Evolutionary conservation across 163 green algal species (phyloP), one percentile per base, ranked within the genome.

Genomic region (Scenedesmus sp.): DNA sequence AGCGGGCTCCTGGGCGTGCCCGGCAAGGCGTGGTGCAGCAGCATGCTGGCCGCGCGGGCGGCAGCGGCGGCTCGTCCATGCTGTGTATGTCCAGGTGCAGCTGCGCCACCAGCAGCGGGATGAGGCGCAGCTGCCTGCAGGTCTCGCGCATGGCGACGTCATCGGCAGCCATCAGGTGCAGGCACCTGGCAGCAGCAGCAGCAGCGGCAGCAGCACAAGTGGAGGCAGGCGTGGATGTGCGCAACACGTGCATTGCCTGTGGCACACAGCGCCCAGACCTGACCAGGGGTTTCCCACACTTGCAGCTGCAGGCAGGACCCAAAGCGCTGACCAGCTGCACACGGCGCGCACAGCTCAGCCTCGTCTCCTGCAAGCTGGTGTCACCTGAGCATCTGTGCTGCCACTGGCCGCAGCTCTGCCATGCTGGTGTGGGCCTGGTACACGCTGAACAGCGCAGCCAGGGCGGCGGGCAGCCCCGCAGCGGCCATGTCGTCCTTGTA

Each of bases 331-430:
- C 51, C 51, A n/a, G n/a, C n/a, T 61, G 51, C 51, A 61, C n/a
- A n/a, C n/a, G 51, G 24, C 24, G 51, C 12, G 51, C 51, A 61
- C 24, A 22, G 13, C 51, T 61, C n/a, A n/a, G n/a, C n/a, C n/a
- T n/a, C n/a, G n/a, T n/a, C n/a, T n/a, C n/a, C n/a, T n/a, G n/a
- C 18, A 18, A 51, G 76, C 33, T 1, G 35, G 1, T 49, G 30
- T 33, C 24, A 93, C 83, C 61, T 80, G 20, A 93, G 49, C 5
- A 90, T 83, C 51, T 88, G 89, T 46, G 92, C 92, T 3, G 92
- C 85, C 18, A 94, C 33, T n/a, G 92, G 88, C 22, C 88, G 40
- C n/a, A 93, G 81, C 51, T 93, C 86, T 30, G 81, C 61, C 49
- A 78, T 20, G 30, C 40, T 78, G 15, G n/a, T 42, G 35, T 89